Conservation (phyloP, 148 eudicot genomes). For the Cornus kousa region DNA sequence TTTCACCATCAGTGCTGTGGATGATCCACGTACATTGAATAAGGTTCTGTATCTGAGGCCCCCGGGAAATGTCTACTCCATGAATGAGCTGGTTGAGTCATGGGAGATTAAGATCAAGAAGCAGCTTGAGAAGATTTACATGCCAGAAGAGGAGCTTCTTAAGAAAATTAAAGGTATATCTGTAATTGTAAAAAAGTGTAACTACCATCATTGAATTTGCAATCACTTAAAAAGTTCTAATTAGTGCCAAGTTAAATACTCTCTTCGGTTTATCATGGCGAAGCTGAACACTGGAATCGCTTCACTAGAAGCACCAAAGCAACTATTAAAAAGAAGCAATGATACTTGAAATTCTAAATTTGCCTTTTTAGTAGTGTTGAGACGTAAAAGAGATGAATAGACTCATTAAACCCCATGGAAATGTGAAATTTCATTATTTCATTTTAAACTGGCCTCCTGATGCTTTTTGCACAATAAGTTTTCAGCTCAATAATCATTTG, state of each 20-base stretch:
- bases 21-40: conserved; percentile 81
- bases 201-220: background rate
- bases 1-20: conserved; percentile 72
- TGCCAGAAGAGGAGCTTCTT: conserved; percentile 63
- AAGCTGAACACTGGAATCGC: background rate
- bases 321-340: background rate
- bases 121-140: conserved; percentile 44
- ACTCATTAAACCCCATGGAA: background rate
- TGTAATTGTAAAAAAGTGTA: background rate
- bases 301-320: background rate
- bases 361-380: background rate
- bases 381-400: too few species aligned
- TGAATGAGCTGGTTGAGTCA: conserved; percentile 61
- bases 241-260: background rate
- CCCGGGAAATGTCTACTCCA: conserved; percentile 60
- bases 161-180: conserved; percentile 61
- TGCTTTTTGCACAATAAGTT: background rate
- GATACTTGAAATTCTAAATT: background rate
- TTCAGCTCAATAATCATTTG: background rate
- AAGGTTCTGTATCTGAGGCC: conserved; percentile 75
- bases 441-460: background rate
- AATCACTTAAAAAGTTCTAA: background rate
- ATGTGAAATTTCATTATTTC: too few species aligned
- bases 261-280: background rate
- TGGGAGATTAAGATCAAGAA: conserved; percentile 82